Base-by-base conservation (phyloP, 345 rosid genomes). In the Anacardium occidentale region DNA sequence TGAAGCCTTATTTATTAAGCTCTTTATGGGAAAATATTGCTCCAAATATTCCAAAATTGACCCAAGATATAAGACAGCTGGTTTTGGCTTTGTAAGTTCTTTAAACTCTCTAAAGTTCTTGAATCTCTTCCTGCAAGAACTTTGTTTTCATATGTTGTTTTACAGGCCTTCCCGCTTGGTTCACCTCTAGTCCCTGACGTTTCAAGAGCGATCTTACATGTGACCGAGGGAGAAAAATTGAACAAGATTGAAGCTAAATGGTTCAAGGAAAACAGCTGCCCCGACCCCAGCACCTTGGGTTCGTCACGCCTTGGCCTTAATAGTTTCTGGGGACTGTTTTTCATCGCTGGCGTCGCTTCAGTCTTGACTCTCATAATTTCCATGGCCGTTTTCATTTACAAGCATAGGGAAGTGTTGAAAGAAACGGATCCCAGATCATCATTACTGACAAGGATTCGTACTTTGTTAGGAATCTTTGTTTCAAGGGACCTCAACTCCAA, bases 31-130 rank as follows among this genome's bases (percentile, higher is more conserved):
- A 51, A 73, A 81, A 61, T 79, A 79, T 7, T 81, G 89, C 78
- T 62, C 61, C 44, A 62, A 70, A 3, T 85, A 83, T n/a, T 73
- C 77, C 54, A 76, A 73, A 70, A 76, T 72, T 42, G 84, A 78
- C 55, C 80, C 77, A 18, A 65, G 81, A 0, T 79, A 70, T 32
- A 74, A 66, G 7, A 62, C 75, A 1, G 83, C 67, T 29, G 83
- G 87, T 53, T 83, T 83, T 4, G 85, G 90, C 18, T 87, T 84
- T 6, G 89, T 85, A 66, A 78, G 83, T 71, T 50, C 18, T 25
- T 10, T 14, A 2, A 2, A 0, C 55, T 17, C 62, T 54, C 18
- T n/a, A n/a, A n/a, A n/a, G n/a, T n/a, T n/a, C n/a, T n/a, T n/a
- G n/a, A n/a, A n/a, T n/a, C n/a, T n/a, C n/a, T n/a, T n/a, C n/a